Percentiles rank a stretch among this genome's conserved stretches.
Evolutionary conservation across 163 green algal genomes (phyloP).

Genomic region (Smithsoniella earleae): DNA sequence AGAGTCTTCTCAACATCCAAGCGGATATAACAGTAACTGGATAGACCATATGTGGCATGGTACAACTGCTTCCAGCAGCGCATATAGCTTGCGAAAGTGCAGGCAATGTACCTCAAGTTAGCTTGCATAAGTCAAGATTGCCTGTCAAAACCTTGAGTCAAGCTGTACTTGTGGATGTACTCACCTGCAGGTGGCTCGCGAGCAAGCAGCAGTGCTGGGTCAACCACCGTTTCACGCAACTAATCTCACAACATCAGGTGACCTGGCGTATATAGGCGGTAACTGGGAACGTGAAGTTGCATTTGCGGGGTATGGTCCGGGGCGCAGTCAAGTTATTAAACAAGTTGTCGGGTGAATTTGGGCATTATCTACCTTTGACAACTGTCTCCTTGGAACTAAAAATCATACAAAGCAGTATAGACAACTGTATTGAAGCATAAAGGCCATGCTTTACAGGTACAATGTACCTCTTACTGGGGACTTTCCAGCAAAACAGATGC

Average conservation of each 20-base stretch:
- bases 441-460: conserved; percentile 2
- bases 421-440: no score
- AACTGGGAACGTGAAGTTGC: conserved; percentile 89
- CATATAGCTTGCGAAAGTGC: neutral
- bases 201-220: conserved; percentile 56
- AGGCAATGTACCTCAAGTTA: neutral
- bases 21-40: no score
- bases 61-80: neutral
- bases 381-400: no score
- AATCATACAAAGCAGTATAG: no score
- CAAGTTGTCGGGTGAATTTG: conserved; percentile 17
- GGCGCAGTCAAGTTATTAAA: neutral
- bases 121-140: neutral
- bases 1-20: conserved; percentile 9
- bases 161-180: neutral
- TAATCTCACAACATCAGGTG: conserved; percentile 62
- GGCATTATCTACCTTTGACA: no score
- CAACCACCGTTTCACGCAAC: conserved; percentile 91
- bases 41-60: no score
- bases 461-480: conserved; percentile 60
- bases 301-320: conserved; percentile 61
- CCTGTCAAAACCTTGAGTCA: neutral
- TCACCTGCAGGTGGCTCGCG: neutral
- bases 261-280: conserved; percentile 80
- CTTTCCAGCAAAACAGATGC: conserved; percentile 82